Conservation (phyloP, 2,329 filamentous ascomycete species). For the Leptosphaerulina australis region DNA sequence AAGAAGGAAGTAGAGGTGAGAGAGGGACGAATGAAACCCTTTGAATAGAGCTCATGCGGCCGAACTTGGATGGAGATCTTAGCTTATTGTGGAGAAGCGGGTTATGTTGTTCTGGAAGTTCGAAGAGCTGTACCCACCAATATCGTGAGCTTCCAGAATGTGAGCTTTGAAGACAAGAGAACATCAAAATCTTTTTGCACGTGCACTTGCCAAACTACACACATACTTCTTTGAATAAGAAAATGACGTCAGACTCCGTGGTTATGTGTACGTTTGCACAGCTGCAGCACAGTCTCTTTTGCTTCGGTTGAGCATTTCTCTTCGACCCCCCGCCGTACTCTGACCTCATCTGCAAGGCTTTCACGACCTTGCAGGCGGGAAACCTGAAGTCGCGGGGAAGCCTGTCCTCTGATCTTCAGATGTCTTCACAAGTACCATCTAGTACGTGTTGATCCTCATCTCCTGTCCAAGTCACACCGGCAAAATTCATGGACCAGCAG, state of each 20-base stretch:
- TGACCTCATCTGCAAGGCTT: background rate
- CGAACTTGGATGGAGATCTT: conserved; percentile 7
- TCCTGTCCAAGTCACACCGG: conserved; percentile 9
- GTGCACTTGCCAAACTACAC: background rate
- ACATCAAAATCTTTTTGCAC: background rate
- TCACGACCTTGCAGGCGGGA: conserved; percentile 2
- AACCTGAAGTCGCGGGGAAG: conserved; percentile 3
- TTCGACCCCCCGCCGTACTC: background rate
- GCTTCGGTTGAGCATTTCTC: background rate
- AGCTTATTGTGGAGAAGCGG: conserved; percentile 1
- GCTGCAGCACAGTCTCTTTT: background rate
- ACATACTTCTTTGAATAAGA: background rate
- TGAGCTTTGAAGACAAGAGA: background rate
- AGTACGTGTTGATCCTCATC: conserved; percentile 19
- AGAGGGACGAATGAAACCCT: conserved; percentile 9
- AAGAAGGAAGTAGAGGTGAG: conserved; percentile 19
- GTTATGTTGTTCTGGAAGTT: conserved; percentile 10
- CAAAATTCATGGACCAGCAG: no score
- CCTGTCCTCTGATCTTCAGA: conserved; percentile 2
- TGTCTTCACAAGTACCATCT: background rate
- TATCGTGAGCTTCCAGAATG: conserved; percentile 7
- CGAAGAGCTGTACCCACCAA: background rate
- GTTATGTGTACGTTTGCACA: background rate
- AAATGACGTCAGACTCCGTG: background rate
- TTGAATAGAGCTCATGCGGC: conserved; percentile 16